Percentiles rank a stretch among this genome's conserved stretches.
Evolutionary conservation across 2,329 filamentous ascomycete genomes (phyloP).

Genomic region (Alternaria infectoria): DNA sequence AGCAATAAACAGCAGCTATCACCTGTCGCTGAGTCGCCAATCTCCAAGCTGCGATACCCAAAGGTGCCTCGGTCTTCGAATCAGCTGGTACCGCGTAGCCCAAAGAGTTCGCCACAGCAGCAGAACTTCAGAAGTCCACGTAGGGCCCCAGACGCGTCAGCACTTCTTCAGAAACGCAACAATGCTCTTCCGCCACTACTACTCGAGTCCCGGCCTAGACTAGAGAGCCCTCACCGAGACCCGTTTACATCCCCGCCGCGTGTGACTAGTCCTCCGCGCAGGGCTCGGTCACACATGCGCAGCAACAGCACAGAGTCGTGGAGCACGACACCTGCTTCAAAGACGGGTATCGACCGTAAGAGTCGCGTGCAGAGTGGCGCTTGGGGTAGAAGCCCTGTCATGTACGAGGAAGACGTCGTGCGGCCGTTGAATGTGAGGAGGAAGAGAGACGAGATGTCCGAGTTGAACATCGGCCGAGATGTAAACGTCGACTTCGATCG

Average conservation of each 20-base stretch:
- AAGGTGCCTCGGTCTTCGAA: constrained; percentile 57
- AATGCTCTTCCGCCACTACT: constrained; percentile 33
- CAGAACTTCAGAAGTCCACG: constrained; percentile 16
- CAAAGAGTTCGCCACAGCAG: constrained; percentile 18
- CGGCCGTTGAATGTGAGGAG: constrained; percentile 36
- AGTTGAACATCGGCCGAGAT: constrained; percentile 24
- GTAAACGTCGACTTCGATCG: constrained; percentile 23
- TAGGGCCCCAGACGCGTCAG: constrained; percentile 10
- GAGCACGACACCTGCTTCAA: constrained; percentile 23
- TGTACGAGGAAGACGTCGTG: constrained; percentile 32
- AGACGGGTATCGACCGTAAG: constrained; percentile 22
- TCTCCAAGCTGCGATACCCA: constrained; percentile 54
- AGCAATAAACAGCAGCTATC: constrained; percentile 39
- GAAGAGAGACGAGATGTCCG: constrained; percentile 21
- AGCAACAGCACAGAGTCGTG: constrained; percentile 34
- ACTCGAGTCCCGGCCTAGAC: constrained; percentile 39
- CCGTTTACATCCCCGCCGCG: constrained; percentile 30
- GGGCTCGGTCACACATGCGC: constrained; percentile 27
- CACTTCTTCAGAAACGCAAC: constrained; percentile 21
- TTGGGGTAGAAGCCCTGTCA: constrained; percentile 35
- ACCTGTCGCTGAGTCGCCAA: constrained; percentile 53
- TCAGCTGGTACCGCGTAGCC: constrained; percentile 52
- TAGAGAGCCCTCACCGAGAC: constrained; percentile 22
- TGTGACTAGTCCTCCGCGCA: constrained; percentile 26
- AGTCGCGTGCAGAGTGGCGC: constrained; percentile 33